Evolutionary conservation across 345 rosid genomes (phyloP).

Genomic region (Salix dunnii): DNA sequence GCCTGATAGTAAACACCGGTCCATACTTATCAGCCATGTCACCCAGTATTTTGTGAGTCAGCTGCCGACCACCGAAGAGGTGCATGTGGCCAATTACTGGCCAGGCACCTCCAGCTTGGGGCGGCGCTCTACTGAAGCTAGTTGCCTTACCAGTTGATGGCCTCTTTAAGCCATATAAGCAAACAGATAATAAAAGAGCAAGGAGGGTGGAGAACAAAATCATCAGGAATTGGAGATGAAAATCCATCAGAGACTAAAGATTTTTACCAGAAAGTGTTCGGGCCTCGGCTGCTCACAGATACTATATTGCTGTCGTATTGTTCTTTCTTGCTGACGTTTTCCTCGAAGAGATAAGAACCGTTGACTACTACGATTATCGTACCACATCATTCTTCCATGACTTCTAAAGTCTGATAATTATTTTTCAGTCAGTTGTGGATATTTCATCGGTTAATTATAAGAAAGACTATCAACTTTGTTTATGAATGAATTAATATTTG

Average conservation of each 20-base stretch:
- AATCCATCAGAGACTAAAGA: neutral
- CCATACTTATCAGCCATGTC: constrained; percentile 37
- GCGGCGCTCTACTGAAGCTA: constrained; percentile 19
- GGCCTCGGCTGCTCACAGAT: neutral
- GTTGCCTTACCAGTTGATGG: neutral
- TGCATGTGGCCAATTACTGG: constrained; percentile 42
- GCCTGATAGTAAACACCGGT: constrained; percentile 24
- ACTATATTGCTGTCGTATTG: neutral
- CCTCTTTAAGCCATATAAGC: constrained; percentile 5
- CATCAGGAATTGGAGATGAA: constrained; percentile 8
- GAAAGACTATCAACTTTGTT: too few relatives aligned
- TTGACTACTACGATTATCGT: neutral
- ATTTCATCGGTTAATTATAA: too few relatives aligned
- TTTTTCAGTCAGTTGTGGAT: too few relatives aligned
- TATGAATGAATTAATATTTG: too few relatives aligned
- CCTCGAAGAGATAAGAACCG: neutral
- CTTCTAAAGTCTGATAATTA: too few relatives aligned
- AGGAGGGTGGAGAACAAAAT: constrained; percentile 3
- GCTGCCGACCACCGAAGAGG: constrained; percentile 22
- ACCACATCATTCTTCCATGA: neutral
- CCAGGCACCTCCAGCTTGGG: constrained; percentile 32
- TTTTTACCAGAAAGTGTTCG: neutral
- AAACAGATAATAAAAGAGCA: constrained; percentile 10
- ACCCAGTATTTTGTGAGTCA: constrained; percentile 19
- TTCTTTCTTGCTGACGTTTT: too few relatives aligned